A percentile compares a stretch with the other conserved stretches of the same genome.
Evolutionary conservation across 2,329 filamentous ascomycete genomes (phyloP).

Genomic region (Verruconis gallopava): DNA sequence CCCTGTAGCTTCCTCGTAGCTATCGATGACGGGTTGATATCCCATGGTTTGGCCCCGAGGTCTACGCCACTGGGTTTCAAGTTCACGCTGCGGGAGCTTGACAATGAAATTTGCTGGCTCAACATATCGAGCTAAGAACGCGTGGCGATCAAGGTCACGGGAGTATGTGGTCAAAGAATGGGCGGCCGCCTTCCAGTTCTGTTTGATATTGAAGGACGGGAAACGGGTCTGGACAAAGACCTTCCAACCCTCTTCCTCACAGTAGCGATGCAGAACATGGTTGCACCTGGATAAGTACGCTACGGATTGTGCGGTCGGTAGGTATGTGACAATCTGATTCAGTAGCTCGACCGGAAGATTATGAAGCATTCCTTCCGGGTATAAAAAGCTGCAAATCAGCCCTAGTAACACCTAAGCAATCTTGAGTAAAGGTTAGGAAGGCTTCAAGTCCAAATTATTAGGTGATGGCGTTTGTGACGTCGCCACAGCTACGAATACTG

Average conservation of each 20-base stretch:
- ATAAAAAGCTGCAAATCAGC: background rate
- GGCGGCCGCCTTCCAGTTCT: slow-evolving; percentile 34
- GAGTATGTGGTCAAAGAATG: slow-evolving; percentile 43
- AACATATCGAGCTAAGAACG: slow-evolving; percentile 41
- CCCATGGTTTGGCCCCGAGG: slow-evolving; percentile 41
- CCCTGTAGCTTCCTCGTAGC: slow-evolving; percentile 38
- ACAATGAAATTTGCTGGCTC: slow-evolving; percentile 28
- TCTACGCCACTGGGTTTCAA: slow-evolving; percentile 20
- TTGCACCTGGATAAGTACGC: slow-evolving; percentile 33
- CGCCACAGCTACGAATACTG: no score
- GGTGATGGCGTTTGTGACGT: no score
- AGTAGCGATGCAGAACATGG: slow-evolving; percentile 30
- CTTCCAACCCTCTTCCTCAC: slow-evolving; percentile 36
- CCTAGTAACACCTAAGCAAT: no score
- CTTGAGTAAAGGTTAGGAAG: no score
- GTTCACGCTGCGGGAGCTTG: slow-evolving; percentile 17
- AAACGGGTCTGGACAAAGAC: slow-evolving; percentile 37
- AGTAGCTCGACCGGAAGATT: slow-evolving; percentile 28
- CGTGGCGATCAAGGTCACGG: slow-evolving; percentile 43
- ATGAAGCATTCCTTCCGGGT: slow-evolving; percentile 15
- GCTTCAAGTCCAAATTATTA: no score
- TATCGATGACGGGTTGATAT: slow-evolving; percentile 45
- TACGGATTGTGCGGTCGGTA: slow-evolving; percentile 34
- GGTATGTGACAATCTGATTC: slow-evolving; percentile 22
- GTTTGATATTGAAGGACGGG: slow-evolving; percentile 20